These are phyloP conservation scores for Nitzschia sp. DNA, from an alignment of 108 stramenopile species.

Conservation along the genomic window DNA sequence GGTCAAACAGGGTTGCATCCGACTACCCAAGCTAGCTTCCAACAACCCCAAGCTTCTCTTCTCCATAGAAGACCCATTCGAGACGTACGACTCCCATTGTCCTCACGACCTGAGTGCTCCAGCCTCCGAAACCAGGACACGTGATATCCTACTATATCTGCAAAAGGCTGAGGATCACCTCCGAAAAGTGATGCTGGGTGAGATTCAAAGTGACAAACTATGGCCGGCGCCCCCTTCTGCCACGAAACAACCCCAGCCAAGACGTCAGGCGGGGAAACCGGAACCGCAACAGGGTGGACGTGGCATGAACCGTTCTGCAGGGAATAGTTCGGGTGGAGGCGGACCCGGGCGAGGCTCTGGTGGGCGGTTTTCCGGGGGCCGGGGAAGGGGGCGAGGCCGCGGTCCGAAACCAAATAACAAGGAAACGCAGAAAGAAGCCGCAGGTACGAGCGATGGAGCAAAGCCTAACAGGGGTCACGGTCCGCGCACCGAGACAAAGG, in stretches of 20 bases:
- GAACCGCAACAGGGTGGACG: neutral
- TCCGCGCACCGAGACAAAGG: too few species aligned
- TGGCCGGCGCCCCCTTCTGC: slow-evolving; percentile 36
- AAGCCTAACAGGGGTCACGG: too few species aligned
- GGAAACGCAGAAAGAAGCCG: neutral
- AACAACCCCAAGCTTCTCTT: slow-evolving; percentile 38
- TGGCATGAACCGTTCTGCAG: neutral
- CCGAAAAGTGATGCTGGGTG: slow-evolving; percentile 14
- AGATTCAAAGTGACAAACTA: slow-evolving; percentile 9
- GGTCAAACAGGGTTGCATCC: slow-evolving; percentile 50
- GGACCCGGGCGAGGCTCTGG: slow-evolving; percentile 1
- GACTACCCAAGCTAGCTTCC: slow-evolving; percentile 58
- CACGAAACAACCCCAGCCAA: neutral
- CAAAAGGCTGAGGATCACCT: slow-evolving; percentile 27
- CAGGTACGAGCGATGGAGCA: too few species aligned
- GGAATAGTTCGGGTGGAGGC: neutral
- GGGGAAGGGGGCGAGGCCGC: neutral
- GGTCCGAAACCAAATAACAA: neutral
- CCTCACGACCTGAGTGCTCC: slow-evolving; percentile 80
- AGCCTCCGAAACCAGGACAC: slow-evolving; percentile 47
- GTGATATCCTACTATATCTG: slow-evolving; percentile 37
- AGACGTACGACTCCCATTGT: slow-evolving; percentile 74
- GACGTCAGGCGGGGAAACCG: too few species aligned
- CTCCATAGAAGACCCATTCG: slow-evolving; percentile 88
- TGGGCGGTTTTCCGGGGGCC: too few species aligned